Conservation (phyloP, 345 rosid genomes). For the Hypericum perforatum region DNA sequence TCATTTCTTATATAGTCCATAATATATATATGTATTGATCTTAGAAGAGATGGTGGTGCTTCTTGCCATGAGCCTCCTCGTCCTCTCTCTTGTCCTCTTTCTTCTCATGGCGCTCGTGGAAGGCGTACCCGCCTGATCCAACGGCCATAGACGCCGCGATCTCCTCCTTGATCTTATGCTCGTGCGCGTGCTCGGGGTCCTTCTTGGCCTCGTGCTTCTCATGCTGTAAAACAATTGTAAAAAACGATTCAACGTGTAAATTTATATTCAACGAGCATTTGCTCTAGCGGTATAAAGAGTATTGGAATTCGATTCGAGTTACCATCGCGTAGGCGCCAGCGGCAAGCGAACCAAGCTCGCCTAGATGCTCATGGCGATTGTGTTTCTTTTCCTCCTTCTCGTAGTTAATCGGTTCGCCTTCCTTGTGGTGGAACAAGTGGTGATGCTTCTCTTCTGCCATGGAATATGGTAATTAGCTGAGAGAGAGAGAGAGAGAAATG, state of each 20-base stretch:
- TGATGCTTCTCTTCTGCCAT: too few species aligned
- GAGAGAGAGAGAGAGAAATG: too few species aligned
- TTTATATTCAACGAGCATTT: too few species aligned
- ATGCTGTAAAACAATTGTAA: conserved; percentile 14
- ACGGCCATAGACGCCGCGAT: conserved; percentile 36
- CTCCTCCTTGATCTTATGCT: conserved; percentile 54
- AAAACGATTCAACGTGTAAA: background rate
- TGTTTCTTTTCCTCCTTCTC: conserved; percentile 58
- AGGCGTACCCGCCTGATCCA: conserved; percentile 36
- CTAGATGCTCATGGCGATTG: conserved; percentile 40
- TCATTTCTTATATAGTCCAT: too few species aligned
- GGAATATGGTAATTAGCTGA: too few species aligned
- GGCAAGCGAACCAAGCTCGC: conserved; percentile 32
- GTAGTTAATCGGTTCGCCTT: conserved; percentile 23
- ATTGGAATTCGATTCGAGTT: background rate
- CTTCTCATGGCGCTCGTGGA: conserved; percentile 60
- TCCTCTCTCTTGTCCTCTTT: conserved; percentile 29
- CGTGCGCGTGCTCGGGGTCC: conserved; percentile 53
- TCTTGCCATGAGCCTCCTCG: too few species aligned
- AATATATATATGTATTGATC: too few species aligned
- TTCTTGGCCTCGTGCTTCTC: conserved; percentile 42
- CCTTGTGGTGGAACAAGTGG: too few species aligned
- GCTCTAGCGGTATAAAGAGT: too few species aligned
- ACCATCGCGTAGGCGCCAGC: conserved; percentile 52
- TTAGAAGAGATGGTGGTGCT: too few species aligned